Percentiles rank a stretch among this genome's conserved stretches.
Evolutionary conservation across 352 stramenopile genomes (phyloP).

Genomic region (Globisporangium canariense): DNA sequence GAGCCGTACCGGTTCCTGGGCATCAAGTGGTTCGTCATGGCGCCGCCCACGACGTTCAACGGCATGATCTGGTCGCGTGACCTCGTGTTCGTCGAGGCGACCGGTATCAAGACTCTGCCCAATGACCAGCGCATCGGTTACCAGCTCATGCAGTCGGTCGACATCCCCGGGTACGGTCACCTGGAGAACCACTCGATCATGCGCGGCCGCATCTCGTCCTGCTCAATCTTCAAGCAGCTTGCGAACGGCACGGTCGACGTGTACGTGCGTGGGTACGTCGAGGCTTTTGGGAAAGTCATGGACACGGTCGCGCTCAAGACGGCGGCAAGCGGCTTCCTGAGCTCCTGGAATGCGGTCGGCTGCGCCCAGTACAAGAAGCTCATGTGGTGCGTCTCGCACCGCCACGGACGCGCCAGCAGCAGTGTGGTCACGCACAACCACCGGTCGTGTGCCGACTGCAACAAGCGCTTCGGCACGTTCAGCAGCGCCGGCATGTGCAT

Average conservation of each 20-base stretch:
- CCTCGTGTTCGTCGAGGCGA: conserved; percentile 33
- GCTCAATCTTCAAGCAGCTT: conserved; percentile 14
- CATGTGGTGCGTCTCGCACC: conserved; percentile 24
- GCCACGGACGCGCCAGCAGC: background rate
- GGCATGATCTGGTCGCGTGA: conserved; percentile 26
- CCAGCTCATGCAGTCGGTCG: conserved; percentile 30
- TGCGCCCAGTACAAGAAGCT: conserved; percentile 45
- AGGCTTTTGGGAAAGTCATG: background rate
- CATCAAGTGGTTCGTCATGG: conserved; percentile 35
- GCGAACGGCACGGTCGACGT: conserved; percentile 15
- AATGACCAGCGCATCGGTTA: conserved; percentile 30
- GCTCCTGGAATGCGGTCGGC: conserved; percentile 45
- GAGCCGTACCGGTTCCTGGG: conserved; percentile 33
- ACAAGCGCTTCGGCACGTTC: conserved; percentile 28
- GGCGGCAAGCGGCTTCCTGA: conserved; percentile 39
- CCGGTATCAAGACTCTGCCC: conserved; percentile 25
- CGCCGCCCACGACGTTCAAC: conserved; percentile 13
- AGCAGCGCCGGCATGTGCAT: conserved; percentile 26
- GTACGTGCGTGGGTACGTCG: conserved; percentile 14
- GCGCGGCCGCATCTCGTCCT: conserved; percentile 6
- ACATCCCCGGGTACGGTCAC: conserved; percentile 17
- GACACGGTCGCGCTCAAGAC: conserved; percentile 36
- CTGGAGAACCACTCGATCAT: background rate
- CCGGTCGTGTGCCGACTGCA: conserved; percentile 15
- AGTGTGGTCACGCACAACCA: background rate